Conservation (phyloP, 2,329 filamentous ascomycete genomes). For the Calonectria pseudoreteaudii region DNA sequence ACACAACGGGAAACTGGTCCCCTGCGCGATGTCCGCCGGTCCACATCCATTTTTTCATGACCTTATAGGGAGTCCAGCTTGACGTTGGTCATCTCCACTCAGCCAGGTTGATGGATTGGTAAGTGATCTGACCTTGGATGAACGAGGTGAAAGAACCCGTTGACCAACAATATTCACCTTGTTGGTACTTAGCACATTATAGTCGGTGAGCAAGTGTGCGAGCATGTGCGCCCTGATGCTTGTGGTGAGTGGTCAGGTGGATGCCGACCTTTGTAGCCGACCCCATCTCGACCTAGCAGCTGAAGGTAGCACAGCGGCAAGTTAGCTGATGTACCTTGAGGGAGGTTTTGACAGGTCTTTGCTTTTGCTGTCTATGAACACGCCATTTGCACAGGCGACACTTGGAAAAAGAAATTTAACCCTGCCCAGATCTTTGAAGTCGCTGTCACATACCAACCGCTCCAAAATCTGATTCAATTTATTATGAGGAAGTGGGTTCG, state of each 20-base stretch:
- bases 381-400: neutral
- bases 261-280: conserved; percentile 5
- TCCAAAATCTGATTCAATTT: conserved; percentile 10
- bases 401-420: neutral
- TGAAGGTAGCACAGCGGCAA: neutral
- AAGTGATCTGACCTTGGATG: neutral
- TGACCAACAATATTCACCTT: neutral
- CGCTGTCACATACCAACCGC: conserved; percentile 1
- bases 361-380: conserved; percentile 3
- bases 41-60: conserved; percentile 3
- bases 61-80: neutral
- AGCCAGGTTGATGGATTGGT: neutral
- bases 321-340: neutral
- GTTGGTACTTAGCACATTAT: neutral
- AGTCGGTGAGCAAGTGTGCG: conserved; percentile 1
- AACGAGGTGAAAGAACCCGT: neutral
- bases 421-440: neutral
- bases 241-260: neutral
- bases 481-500: neutral
- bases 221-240: neutral
- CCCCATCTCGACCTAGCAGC: neutral
- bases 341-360: neutral
- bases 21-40: neutral
- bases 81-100: neutral
- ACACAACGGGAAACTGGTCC: neutral